Percentiles rank a stretch among this genome's conserved stretches.
These are phyloP conservation scores for Acacia acuminata DNA, from an alignment of 306 rosid species.

Conservation along the genomic window DNA sequence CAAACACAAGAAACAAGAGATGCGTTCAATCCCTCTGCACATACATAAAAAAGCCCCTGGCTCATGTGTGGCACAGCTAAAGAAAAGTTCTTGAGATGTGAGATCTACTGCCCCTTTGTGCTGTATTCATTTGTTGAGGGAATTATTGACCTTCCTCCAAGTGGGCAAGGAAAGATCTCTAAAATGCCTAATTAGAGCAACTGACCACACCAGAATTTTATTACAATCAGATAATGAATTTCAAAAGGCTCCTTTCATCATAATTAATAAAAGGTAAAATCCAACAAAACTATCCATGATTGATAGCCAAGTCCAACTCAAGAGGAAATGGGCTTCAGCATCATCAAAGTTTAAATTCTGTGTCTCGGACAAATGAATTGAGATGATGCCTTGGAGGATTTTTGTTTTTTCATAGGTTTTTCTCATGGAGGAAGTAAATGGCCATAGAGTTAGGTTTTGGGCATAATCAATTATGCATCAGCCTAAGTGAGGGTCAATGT, in stretches of 20 bases:
- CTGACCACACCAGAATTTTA: background rate
- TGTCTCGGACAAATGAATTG: too few species aligned
- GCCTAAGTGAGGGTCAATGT: background rate
- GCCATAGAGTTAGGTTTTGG: background rate
- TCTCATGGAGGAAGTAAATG: background rate
- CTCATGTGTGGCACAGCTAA: background rate
- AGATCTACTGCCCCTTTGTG: background rate
- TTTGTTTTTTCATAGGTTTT: background rate
- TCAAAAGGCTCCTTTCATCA: background rate
- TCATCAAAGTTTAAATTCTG: too few species aligned
- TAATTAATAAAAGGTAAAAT: background rate
- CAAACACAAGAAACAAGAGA: background rate
- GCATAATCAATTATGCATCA: background rate
- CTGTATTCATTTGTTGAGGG: background rate
- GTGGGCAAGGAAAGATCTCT: background rate
- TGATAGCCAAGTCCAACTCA: background rate
- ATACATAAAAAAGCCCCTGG: background rate
- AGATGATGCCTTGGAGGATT: too few species aligned
- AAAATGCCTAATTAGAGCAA: background rate
- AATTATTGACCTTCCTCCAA: background rate
- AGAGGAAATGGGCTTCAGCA: background rate
- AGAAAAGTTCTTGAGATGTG: background rate
- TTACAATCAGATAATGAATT: background rate
- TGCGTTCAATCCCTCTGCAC: background rate
- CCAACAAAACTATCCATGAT: background rate